Evolutionary conservation across 1,284 basidiomycete genomes (phyloP).

Genomic region (Marasmius oreades): DNA sequence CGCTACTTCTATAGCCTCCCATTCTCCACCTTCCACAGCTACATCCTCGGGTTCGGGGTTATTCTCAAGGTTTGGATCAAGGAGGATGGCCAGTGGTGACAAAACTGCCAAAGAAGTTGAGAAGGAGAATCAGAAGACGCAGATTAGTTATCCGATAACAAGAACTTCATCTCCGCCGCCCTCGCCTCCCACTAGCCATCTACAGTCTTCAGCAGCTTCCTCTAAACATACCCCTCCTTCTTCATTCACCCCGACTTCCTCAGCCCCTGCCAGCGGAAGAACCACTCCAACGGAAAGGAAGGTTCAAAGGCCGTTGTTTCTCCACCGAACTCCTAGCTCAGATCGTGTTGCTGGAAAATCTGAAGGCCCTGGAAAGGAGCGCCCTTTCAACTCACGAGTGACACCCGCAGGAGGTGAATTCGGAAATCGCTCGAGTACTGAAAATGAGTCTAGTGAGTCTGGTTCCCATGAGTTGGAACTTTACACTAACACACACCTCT

Average conservation of each 20-base stretch:
- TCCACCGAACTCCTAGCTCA: conserved; percentile 8
- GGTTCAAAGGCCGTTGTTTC: conserved; percentile 8
- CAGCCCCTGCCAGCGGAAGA: neutral
- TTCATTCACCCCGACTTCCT: neutral
- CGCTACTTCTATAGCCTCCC: neutral
- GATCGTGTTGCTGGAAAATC: neutral
- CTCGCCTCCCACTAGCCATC: neutral
- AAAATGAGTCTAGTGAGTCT: no score
- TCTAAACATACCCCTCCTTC: neutral
- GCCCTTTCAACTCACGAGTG: no score
- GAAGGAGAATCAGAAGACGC: neutral
- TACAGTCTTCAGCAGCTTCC: no score
- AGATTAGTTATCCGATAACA: conserved; percentile 10
- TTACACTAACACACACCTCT: neutral
- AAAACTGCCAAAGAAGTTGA: neutral
- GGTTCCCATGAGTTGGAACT: no score
- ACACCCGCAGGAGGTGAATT: no score
- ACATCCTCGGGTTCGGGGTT: neutral
- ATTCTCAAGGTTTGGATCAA: neutral
- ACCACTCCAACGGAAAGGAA: neutral
- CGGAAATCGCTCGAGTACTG: no score
- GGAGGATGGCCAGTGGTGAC: neutral
- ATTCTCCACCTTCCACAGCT: neutral
- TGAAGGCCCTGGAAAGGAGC: neutral
- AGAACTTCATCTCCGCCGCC: conserved; percentile 6